phyloP scores from a whole-genome alignment of 371 early-diverging fungal species.

The Syncephalastrum contaminatum region DNA sequence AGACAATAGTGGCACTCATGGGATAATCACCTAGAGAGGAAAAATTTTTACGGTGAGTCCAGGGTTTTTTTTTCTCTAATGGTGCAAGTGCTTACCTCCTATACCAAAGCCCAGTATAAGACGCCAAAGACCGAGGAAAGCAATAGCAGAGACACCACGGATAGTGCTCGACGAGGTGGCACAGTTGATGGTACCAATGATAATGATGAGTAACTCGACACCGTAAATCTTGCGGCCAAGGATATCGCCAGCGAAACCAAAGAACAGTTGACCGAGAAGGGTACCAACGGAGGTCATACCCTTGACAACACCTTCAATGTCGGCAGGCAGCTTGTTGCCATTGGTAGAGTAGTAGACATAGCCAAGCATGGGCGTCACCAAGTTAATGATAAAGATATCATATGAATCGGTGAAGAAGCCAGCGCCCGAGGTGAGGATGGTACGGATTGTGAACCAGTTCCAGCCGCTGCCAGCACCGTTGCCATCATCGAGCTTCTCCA shows the following conservation, averaged over 20 bases:
- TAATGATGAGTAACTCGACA: conserved; percentile 80
- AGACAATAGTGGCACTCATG: conserved; percentile 81
- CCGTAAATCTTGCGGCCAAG: conserved; percentile 87
- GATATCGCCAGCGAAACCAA: conserved; percentile 84
- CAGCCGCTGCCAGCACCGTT: conserved; percentile 29
- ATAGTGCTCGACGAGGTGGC: conserved; percentile 69
- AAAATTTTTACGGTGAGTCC: background rate
- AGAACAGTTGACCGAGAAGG: conserved; percentile 81
- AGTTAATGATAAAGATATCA: conserved; percentile 84
- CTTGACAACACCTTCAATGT: conserved; percentile 75
- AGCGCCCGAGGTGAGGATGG: conserved; percentile 81
- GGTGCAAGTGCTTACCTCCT: conserved; percentile 45
- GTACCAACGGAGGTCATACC: conserved; percentile 83
- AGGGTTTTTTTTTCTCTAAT: no score
- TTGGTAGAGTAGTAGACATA: conserved; percentile 65
- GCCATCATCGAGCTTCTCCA: conserved; percentile 33
- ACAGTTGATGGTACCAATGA: conserved; percentile 77
- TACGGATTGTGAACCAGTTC: conserved; percentile 80
- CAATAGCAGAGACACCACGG: conserved; percentile 69
- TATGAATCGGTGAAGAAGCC: conserved; percentile 91
- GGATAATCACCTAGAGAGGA: conserved; percentile 66
- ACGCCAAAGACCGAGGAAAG: conserved; percentile 80
- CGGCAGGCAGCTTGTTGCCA: conserved; percentile 56
- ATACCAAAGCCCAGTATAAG: conserved; percentile 83
- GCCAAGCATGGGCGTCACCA: conserved; percentile 80